Evolutionary conservation across 495 filamentous ascomycete genomes (phyloP), one percentile per base, ranked within the genome.

Genomic region (Niebla homalea): DNA sequence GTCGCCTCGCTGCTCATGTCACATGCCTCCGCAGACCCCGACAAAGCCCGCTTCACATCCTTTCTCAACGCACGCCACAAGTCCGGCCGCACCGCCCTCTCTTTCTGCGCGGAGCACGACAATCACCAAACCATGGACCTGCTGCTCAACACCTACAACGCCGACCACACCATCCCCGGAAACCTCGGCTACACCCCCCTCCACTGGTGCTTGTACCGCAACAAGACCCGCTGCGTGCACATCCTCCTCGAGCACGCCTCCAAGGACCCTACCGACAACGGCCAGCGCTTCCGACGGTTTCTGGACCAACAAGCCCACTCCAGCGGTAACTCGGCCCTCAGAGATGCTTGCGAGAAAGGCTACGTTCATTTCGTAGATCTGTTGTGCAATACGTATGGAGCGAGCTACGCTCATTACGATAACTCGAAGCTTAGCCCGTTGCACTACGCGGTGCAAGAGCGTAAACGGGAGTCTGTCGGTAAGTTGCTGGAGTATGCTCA

Each of bases 31-130:
- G n/a, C 42, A 12, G 43, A 45, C 12, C 22, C 35, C 3, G 39
- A 50, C 12, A 26, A 16, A 14, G 2, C 19, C 35, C 46, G 41
- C 4, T 51, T 55, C 36, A 14, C 23, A 20, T 40, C 10, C 6
- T 56, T 48, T 38, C 36, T 56, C 8, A 52, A 56, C 36, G 20
- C 38, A 3, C 41, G 43, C 19, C 18, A 26, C 23, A 5, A 35
- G 6, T 15, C 18, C 3, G 35, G 23, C 5, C 52, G 35, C 16
- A 53, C 50, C 8, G 49, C 53, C 16, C 41, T 56, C 16, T 40
- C 47, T n/a, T 50, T 52, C 10, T 36, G 42, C 21, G 35, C 53
- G n/a, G 41, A 39, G 26, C 12, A 11, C 2, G 43, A 53, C 19
- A 15, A 22, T 2, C 18, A 20, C 11, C 8, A 16, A 10, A 32